These are phyloP conservation scores for Pleodorina starrii DNA, from an alignment of 139 green algal genomes.

Conservation along the genomic window DNA sequence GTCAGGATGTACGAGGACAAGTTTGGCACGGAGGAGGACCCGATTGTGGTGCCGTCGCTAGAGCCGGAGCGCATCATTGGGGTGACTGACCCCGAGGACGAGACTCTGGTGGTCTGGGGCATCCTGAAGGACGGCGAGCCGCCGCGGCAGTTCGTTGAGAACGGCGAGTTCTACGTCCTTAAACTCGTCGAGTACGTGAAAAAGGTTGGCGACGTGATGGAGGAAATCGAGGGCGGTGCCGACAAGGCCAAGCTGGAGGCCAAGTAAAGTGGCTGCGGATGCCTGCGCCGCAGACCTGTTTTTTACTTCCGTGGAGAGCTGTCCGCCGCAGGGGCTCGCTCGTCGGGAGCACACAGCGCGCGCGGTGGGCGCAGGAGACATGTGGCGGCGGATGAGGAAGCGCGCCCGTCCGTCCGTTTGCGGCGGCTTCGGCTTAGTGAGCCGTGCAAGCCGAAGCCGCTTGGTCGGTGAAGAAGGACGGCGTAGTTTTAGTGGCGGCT, in stretches of 20 bases:
- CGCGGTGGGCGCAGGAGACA: too few species aligned
- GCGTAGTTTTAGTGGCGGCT: too few species aligned
- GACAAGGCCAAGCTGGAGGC: constrained; percentile 37
- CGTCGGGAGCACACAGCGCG: too few species aligned
- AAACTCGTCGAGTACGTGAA: constrained; percentile 57
- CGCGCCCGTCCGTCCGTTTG: too few species aligned
- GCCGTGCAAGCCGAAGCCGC: too few species aligned
- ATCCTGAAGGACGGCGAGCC: constrained; percentile 72
- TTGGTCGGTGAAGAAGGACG: too few species aligned
- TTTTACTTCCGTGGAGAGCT: too few species aligned
- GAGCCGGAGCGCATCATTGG: constrained; percentile 80
- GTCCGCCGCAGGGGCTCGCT: too few species aligned
- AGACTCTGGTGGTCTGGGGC: constrained; percentile 79
- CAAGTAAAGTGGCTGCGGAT: constrained; percentile 1
- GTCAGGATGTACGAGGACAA: constrained; percentile 75
- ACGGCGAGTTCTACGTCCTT: constrained; percentile 79
- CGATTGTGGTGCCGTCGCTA: constrained; percentile 73
- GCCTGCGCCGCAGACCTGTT: too few species aligned
- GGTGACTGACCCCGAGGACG: constrained; percentile 81
- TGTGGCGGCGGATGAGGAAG: too few species aligned
- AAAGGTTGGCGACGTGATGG: constrained; percentile 59
- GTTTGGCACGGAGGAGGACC: constrained; percentile 76
- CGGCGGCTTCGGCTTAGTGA: too few species aligned
- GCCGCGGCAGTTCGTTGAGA: constrained; percentile 78
- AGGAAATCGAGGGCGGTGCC: constrained; percentile 49